Evolutionary conservation across 192 early-diverging fungal genomes (phyloP).

Genomic region (Rhizoclosmatium globosum): DNA sequence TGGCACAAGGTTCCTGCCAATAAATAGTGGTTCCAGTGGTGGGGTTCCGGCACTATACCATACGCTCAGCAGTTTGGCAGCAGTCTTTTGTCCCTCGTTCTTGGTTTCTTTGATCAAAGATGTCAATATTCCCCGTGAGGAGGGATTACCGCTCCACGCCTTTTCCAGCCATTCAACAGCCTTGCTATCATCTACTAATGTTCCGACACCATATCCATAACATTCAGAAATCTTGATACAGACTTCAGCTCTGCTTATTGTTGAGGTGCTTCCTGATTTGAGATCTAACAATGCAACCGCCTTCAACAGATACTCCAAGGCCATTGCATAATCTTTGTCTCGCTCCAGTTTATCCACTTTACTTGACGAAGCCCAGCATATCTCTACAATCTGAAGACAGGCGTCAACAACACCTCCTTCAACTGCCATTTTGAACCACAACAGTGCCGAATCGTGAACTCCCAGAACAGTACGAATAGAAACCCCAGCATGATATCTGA

Average conservation of each 20-base stretch:
- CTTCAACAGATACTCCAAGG: constrained; percentile 5
- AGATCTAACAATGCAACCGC: constrained; percentile 9
- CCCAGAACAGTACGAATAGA: background rate
- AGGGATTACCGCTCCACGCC: background rate
- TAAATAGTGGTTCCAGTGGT: background rate
- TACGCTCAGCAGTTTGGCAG: background rate
- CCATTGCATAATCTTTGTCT: background rate
- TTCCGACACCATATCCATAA: constrained; percentile 16
- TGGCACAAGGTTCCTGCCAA: background rate
- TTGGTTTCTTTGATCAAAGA: background rate
- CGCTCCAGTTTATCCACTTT: background rate
- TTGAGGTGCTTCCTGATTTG: background rate
- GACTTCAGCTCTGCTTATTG: background rate
- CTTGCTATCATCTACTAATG: background rate
- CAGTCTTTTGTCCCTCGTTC: background rate
- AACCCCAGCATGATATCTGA: constrained; percentile 16
- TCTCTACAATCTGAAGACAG: constrained; percentile 18
- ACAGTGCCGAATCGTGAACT: background rate
- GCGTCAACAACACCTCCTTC: background rate
- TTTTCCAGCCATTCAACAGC: constrained; percentile 17
- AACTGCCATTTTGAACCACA: constrained; percentile 18
- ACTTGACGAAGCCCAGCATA: background rate
- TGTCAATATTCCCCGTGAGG: background rate
- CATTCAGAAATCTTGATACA: constrained; percentile 19
- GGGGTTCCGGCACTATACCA: constrained; percentile 7